Percentiles rank a stretch among this genome's conserved stretches.
These are phyloP conservation scores for Marsdenia floribunda DNA, from an alignment of 257 asterid species.

Conservation along the genomic window DNA sequence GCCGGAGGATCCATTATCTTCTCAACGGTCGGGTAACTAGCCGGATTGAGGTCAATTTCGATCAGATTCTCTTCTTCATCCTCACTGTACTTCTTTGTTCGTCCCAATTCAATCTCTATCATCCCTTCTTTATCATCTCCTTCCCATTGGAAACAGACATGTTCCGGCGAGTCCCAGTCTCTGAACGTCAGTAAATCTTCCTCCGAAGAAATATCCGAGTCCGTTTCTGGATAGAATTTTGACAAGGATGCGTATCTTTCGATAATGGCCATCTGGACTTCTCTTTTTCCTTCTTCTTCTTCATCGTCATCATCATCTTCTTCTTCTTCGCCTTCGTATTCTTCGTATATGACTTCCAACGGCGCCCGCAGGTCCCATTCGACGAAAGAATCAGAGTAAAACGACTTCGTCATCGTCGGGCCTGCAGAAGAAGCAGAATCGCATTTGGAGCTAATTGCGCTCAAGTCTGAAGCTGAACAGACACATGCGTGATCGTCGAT, in stretches of 20 bases:
- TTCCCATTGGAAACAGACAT: constrained; percentile 47
- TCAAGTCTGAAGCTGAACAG: constrained; percentile 5
- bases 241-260: constrained; percentile 65
- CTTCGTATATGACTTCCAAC: constrained; percentile 83
- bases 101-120: constrained; percentile 68
- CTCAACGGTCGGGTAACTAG: neutral
- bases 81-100: constrained; percentile 36
- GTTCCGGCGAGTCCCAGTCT: constrained; percentile 42
- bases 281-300: constrained; percentile 34
- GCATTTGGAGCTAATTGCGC: neutral
- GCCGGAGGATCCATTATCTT: constrained; percentile 21
- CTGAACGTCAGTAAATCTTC: constrained; percentile 35
- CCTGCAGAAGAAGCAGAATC: constrained; percentile 2
- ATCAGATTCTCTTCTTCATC: constrained; percentile 63
- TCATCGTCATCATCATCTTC: constrained; percentile 27
- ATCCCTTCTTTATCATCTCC: constrained; percentile 60
- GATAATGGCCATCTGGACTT: constrained; percentile 34
- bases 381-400: constrained; percentile 34
- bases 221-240: constrained; percentile 77
- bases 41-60: neutral
- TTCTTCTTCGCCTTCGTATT: constrained; percentile 51
- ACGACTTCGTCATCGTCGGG: constrained; percentile 6
- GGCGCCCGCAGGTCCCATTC: constrained; percentile 94
- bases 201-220: constrained; percentile 61
- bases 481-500: constrained; percentile 11